phyloP scores from a whole-genome alignment of 768 basidiomycete genomes.

The Xerocomellus dryophilus region DNA sequence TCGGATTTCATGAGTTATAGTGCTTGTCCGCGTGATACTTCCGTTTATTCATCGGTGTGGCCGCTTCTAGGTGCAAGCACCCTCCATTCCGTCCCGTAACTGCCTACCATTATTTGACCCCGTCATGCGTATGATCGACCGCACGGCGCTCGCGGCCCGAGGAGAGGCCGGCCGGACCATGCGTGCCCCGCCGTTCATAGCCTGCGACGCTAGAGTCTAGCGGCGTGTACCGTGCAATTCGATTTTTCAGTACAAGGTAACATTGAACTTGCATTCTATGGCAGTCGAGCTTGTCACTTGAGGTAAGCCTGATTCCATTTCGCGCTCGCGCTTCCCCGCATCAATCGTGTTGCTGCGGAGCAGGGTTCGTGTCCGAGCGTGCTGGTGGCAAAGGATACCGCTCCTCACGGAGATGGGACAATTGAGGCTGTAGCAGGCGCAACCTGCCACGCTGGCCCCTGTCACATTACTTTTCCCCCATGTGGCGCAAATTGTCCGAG shows the following conservation, averaged over 20 bases:
- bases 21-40: background rate
- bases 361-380: background rate
- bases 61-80: slow-evolving; percentile 1
- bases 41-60: background rate
- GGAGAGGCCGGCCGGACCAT: slow-evolving; percentile 25
- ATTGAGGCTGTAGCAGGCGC: background rate
- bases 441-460: slow-evolving; percentile 9
- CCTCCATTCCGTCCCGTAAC: slow-evolving; percentile 17
- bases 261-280: slow-evolving; percentile 11
- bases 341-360: slow-evolving; percentile 8
- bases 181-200: slow-evolving; percentile 1
- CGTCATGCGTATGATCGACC: background rate
- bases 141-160: background rate
- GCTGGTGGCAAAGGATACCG: slow-evolving; percentile 3
- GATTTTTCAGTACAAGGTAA: slow-evolving; percentile 7
- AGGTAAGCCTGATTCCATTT: slow-evolving; percentile 9
- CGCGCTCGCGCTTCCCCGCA: background rate
- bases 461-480: slow-evolving; percentile 5
- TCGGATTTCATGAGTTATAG: slow-evolving; percentile 1
- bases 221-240: background rate
- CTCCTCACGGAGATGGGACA: slow-evolving; percentile 5
- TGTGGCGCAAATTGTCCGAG: slow-evolving; percentile 8
- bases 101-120: background rate
- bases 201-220: background rate
- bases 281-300: background rate